Conservation (phyloP, 2,329 filamentous ascomycete genomes). For the Colletotrichum gloeosporioides region DNA sequence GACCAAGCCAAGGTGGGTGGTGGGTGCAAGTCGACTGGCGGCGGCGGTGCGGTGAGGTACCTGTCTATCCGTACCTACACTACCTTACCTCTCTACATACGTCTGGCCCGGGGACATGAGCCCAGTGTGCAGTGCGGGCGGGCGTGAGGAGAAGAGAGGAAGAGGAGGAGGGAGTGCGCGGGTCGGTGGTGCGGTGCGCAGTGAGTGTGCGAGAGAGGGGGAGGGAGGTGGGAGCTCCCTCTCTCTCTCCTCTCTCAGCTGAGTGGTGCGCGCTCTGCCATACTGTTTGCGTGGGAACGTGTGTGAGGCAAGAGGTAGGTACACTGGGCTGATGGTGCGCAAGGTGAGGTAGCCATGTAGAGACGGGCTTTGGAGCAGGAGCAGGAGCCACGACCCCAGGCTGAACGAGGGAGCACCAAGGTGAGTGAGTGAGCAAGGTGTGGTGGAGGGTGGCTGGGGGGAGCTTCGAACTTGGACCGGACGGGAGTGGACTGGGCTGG, state of each 20-base stretch:
- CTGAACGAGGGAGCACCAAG: constrained; percentile 9
- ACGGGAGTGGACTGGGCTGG: constrained; percentile 1
- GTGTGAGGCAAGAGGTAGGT: neutral
- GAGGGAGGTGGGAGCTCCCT: constrained; percentile 15
- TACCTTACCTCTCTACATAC: neutral
- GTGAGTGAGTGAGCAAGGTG: neutral
- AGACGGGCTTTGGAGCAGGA: constrained; percentile 5
- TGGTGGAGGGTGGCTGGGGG: constrained; percentile 18
- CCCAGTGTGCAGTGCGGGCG: constrained; percentile 5
- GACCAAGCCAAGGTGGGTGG: constrained; percentile 11
- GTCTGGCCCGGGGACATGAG: neutral
- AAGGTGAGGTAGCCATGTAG: neutral
- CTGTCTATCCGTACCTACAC: neutral
- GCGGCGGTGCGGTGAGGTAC: neutral
- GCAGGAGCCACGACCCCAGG: constrained; percentile 4
- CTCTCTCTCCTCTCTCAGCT: constrained; percentile 7
- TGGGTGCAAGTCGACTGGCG: constrained; percentile 17
- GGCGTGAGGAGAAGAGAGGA: constrained; percentile 3
- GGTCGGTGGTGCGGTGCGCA: neutral
- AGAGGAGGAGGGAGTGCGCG: constrained; percentile 4
- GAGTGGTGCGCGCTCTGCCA: constrained; percentile 2
- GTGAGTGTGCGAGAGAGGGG: neutral
- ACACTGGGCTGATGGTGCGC: neutral
- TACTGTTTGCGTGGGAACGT: constrained; percentile 16
- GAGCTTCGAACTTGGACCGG: constrained; percentile 18